Conservation (phyloP, 345 rosid genomes). For the Rhodamnia argentea region DNA sequence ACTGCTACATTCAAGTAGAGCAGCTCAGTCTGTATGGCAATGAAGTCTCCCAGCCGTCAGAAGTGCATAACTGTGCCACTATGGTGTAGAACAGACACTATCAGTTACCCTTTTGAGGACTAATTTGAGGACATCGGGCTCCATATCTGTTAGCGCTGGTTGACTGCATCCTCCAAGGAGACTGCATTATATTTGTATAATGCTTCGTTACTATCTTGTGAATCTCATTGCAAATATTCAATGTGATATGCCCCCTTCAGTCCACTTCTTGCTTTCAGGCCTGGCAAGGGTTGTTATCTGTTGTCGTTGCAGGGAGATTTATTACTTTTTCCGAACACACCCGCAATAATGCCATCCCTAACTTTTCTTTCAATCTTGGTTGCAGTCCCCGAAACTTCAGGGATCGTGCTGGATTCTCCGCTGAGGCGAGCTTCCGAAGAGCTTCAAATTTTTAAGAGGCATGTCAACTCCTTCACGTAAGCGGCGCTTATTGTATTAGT, state of each 20-base stretch:
- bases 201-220: background rate
- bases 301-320: background rate
- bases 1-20: background rate
- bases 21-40: background rate
- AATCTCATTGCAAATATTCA: background rate
- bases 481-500: background rate
- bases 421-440: slow-evolving; percentile 77
- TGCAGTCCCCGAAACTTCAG: slow-evolving; percentile 50
- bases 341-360: background rate
- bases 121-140: background rate
- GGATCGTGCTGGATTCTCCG: slow-evolving; percentile 58
- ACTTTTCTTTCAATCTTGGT: background rate
- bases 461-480: slow-evolving; percentile 1
- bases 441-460: slow-evolving; percentile 69
- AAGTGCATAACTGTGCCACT: background rate
- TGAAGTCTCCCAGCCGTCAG: background rate
- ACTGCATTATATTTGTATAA: no score
- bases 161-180: no score
- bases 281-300: background rate
- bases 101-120: background rate
- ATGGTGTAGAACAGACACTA: background rate
- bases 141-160: no score
- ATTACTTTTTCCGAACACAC: background rate
- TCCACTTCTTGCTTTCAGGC: background rate
- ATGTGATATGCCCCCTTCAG: background rate